Conservation (phyloP, 495 filamentous ascomycete genomes). For the Lasiosphaeris hirsuta region DNA sequence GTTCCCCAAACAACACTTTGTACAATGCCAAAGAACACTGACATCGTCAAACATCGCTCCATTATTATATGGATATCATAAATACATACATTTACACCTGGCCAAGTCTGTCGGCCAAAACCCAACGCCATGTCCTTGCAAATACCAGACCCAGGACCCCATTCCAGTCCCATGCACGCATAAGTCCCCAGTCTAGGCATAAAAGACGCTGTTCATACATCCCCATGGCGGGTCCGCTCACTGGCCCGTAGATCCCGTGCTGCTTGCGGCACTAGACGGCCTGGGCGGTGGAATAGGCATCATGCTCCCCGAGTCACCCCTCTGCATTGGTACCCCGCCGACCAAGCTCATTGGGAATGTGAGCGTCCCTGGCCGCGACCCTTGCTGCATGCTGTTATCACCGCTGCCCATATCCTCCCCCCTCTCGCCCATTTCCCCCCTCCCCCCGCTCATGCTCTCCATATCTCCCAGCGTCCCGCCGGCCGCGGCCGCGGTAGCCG, state of each 20-base stretch:
- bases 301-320: slow-evolving; percentile 30
- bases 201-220: slow-evolving; percentile 4
- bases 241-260: slow-evolving; percentile 37
- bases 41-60: too few species aligned
- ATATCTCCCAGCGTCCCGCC: slow-evolving; percentile 11
- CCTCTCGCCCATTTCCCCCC: slow-evolving; percentile 9
- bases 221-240: slow-evolving; percentile 2
- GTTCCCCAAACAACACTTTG: too few species aligned
- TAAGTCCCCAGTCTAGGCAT: too few species aligned
- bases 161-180: too few species aligned
- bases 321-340: slow-evolving; percentile 47
- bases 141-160: too few species aligned
- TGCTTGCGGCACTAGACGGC: slow-evolving; percentile 40
- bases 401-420: slow-evolving; percentile 1
- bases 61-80: too few species aligned
- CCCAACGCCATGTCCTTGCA: too few species aligned
- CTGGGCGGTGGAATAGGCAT: slow-evolving; percentile 37
- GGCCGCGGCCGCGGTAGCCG: slow-evolving; percentile 17
- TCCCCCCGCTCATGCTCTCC: background rate
- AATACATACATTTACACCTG: too few species aligned
- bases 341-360: slow-evolving; percentile 26
- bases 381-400: slow-evolving; percentile 6
- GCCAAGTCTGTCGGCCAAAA: too few species aligned
- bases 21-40: too few species aligned
- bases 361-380: slow-evolving; percentile 2